Evolutionary conservation across 331 rosid species (phyloP), one percentile per base, ranked within the genome.

Genomic region (Arachis monticola): DNA sequence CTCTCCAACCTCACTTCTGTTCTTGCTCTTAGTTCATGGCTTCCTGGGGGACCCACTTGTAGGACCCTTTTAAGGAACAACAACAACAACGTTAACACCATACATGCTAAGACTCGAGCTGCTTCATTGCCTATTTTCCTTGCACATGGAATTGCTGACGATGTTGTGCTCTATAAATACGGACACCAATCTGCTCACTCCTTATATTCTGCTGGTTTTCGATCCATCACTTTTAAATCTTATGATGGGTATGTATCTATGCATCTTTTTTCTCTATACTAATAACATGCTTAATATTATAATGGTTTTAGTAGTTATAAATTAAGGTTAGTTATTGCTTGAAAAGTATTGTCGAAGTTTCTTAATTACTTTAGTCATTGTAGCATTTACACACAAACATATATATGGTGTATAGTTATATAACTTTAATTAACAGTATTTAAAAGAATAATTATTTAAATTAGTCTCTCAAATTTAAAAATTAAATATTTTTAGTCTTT

Each of bases 11-110:
- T 93, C 77, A 85, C 83, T 81, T 93, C 93, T 52, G 79, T 91
- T 66, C 76, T 93, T 76, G 98, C 93, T 79, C 87, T 93, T 57
- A 93, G 98, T 73, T 93, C 93, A 62, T 93, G 96, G 97, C 97
- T 93, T 84, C 98, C 96, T 0, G 22, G 22, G 22, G 98, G 92
- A 77, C 88, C 93, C 76, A 85, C 3, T 56, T 83, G 79, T 69
- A 93, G 98, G 89, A 82, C 77, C 87, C 22, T 17, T 17, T 85
- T 93, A 46, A 81, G 83, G 85, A 93, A 80, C 89, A 93, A 86
- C 80, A 93, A 86, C 80, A 91, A 1, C 96, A 93, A 70, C 38
- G 3, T 32, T 32, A 32, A 32, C 38, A 32, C 38, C 2, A 32
- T 32, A 2, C 38, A 32, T 32, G 97, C 96, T 67, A 76, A 82